Evolutionary conservation across 2,329 filamentous ascomycete species (phyloP), one percentile per base, ranked within the genome.

Genomic region (Leptodontidium sp.): DNA sequence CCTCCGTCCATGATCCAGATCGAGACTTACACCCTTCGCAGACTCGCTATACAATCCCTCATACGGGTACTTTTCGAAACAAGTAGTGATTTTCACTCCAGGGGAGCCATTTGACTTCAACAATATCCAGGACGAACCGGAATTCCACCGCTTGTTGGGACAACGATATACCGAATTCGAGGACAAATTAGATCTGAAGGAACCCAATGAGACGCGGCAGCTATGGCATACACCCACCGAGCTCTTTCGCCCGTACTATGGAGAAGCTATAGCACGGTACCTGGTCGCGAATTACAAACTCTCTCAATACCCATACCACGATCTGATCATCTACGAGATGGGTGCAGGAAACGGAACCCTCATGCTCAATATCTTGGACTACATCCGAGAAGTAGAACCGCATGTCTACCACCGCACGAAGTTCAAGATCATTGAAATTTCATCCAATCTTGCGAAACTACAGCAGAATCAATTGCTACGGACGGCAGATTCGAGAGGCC

Each of bases 221-320:
- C 85, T 99, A 57, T 99, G 96, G 96, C 97, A 99, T 80, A 99
- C 96, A 14, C 96, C 97, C 0, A 99, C 96, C 0, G 96, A 99
- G 83, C 88, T 99, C 24, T 99, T 99, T 83, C 89, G 93, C 40
- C 96, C 97, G 0, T 97, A 95, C 81, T 99, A 99, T 79, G 97
- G 95, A 78, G 94, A 99, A 84, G 93, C 96, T 43, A 93, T 99
- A 74, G 96, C 95, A n/a, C 91, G 95, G 24, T 98, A 98, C 80
- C 88, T 99, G 55, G 90, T 98, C 74, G 91, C 93, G 74, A 98
- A 99, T 83, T 99, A 99, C 86, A 94, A 96, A 79, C 88, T 98
- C 79, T 93, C 93, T 55, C 88, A 93, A 66, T 98, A 96, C 79
- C 96, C 96, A 2, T 98, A 98, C 84, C 91, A 98, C 81, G 96